Evolutionary conservation across 1,139 yeast genomes (phyloP).

Genomic region (Suhomyces anneliseae): DNA sequence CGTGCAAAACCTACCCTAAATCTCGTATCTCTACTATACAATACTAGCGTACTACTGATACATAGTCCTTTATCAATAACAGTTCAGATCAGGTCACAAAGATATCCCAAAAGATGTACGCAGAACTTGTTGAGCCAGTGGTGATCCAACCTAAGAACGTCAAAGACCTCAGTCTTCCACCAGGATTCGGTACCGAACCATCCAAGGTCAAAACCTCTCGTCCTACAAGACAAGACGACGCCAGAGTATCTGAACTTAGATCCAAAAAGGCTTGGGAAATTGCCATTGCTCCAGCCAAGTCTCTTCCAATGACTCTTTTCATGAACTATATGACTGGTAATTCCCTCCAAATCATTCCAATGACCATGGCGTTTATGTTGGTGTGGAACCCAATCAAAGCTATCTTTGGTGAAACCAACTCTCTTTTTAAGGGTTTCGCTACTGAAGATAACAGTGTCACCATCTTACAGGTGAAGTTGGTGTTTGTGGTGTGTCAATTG

Average conservation of each 20-base stretch:
- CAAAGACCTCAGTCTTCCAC: slow-evolving; percentile 11
- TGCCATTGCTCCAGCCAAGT: slow-evolving; percentile 81
- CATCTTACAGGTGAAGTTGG: slow-evolving; percentile 39
- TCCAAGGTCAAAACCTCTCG: slow-evolving; percentile 5
- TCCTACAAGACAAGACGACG: slow-evolving; percentile 11
- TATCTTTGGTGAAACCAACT: slow-evolving; percentile 54
- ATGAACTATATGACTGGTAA: slow-evolving; percentile 96
- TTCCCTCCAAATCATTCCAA: slow-evolving; percentile 84
- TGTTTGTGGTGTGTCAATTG: slow-evolving; percentile 58
- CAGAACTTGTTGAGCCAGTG: slow-evolving; percentile 7
- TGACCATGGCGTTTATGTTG: slow-evolving; percentile 86
- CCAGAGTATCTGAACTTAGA: slow-evolving; percentile 41
- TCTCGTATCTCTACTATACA: too few species aligned
- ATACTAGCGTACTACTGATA: too few species aligned
- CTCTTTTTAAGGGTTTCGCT: slow-evolving; percentile 39
- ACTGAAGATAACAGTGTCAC: slow-evolving; percentile 41
- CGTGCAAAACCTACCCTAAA: neutral
- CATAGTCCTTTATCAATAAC: too few species aligned
- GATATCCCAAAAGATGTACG: neutral
- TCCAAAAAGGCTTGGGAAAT: slow-evolving; percentile 81
- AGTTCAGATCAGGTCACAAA: too few species aligned
- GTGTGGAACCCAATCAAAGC: slow-evolving; percentile 78
- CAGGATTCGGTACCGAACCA: slow-evolving; percentile 13
- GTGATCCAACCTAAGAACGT: slow-evolving; percentile 8
- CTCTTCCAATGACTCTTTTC: slow-evolving; percentile 81